These are phyloP conservation scores for Thalassiosira mediterranea DNA, from an alignment of 352 stramenopile genomes.

Conservation along the genomic window DNA sequence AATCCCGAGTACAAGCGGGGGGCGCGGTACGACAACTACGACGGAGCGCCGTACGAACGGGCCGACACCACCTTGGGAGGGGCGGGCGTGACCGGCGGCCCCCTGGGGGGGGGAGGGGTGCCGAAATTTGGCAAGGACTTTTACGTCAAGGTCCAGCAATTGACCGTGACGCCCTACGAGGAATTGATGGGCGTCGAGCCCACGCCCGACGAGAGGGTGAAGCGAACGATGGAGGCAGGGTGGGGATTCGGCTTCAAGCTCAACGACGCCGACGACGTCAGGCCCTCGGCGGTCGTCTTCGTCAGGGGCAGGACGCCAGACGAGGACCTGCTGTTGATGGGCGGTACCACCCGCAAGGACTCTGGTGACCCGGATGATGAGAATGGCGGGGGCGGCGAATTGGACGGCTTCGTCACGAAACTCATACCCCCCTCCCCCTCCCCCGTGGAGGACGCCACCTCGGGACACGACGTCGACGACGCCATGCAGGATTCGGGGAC, in stretches of 20 bases:
- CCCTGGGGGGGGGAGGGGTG: slow-evolving; percentile 15
- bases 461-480: slow-evolving; percentile 12
- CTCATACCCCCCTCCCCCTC: slow-evolving; percentile 38
- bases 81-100: slow-evolving; percentile 11
- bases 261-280: slow-evolving; percentile 44
- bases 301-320: slow-evolving; percentile 44
- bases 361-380: neutral
- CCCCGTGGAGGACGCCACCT: slow-evolving; percentile 23
- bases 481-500: slow-evolving; percentile 26
- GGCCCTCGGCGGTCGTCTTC: slow-evolving; percentile 38
- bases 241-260: slow-evolving; percentile 53
- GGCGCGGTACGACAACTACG: slow-evolving; percentile 22
- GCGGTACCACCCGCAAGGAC: slow-evolving; percentile 36
- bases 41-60: slow-evolving; percentile 22
- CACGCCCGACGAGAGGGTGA: slow-evolving; percentile 26
- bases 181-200: slow-evolving; percentile 31
- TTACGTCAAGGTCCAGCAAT: slow-evolving; percentile 49
- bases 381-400: slow-evolving; percentile 9
- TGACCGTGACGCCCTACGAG: slow-evolving; percentile 31
- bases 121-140: slow-evolving; percentile 41
- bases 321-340: slow-evolving; percentile 42
- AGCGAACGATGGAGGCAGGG: slow-evolving; percentile 32
- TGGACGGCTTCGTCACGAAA: slow-evolving; percentile 54
- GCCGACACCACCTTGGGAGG: slow-evolving; percentile 42
- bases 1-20: slow-evolving; percentile 39